Evolutionary conservation across 768 basidiomycete species (phyloP).

Genomic region (Cystofilobasidium bisporidii): DNA sequence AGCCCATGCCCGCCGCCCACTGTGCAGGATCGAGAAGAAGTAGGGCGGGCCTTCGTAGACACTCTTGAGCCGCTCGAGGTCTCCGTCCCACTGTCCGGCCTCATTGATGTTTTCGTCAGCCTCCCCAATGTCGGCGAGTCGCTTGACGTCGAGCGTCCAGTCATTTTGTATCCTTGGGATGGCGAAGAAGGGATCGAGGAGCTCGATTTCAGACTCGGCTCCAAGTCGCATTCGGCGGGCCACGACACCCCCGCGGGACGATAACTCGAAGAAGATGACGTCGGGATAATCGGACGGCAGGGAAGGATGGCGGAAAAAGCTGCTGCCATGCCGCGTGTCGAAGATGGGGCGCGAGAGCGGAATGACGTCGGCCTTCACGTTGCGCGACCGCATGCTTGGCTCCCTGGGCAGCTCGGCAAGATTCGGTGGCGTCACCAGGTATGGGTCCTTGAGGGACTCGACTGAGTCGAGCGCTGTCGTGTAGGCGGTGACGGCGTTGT

Average conservation of each 20-base stretch:
- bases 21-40: not conserved
- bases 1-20: too few relatives aligned
- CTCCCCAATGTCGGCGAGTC: not conserved
- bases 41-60: conserved; percentile 10
- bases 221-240: conserved; percentile 8
- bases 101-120: not conserved
- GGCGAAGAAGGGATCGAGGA: not conserved
- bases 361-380: conserved; percentile 31
- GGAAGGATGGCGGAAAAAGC: conserved; percentile 14
- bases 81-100: conserved; percentile 7
- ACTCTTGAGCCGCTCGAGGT: not conserved
- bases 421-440: not conserved
- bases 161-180: not conserved
- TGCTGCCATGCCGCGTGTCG: conserved; percentile 10
- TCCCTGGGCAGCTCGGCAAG: not conserved
- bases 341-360: conserved; percentile 23
- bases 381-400: conserved; percentile 12
- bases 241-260: not conserved
- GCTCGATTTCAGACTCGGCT: conserved; percentile 4
- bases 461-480: not conserved
- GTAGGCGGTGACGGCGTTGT: conserved; percentile 14
- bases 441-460: conserved; percentile 15
- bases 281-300: conserved; percentile 12
- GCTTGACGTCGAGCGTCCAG: conserved; percentile 6
- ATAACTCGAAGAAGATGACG: conserved; percentile 15